Evolutionary conservation across 2,329 filamentous ascomycete genomes (phyloP).

Genomic region (Nemania serpens): DNA sequence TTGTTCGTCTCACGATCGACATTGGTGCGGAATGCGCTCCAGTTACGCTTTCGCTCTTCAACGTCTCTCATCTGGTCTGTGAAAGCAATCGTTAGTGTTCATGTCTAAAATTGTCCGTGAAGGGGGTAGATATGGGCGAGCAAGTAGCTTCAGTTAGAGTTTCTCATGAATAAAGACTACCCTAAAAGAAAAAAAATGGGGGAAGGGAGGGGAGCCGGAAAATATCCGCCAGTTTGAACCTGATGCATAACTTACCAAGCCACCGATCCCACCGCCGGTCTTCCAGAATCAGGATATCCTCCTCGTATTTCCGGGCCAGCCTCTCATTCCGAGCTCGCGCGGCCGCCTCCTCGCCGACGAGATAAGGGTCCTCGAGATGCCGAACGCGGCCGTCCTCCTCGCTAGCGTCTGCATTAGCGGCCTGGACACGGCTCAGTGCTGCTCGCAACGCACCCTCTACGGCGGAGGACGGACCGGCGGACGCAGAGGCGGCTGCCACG

Average conservation of each 20-base stretch:
- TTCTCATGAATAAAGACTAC: too few species aligned
- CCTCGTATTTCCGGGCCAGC: constrained; percentile 59
- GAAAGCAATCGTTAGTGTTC: not conserved
- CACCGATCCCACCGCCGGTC: constrained; percentile 66
- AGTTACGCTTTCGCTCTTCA: constrained; percentile 57
- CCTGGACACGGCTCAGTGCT: constrained; percentile 34
- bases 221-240: not conserved
- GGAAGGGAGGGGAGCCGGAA: not conserved
- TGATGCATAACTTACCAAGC: constrained; percentile 51
- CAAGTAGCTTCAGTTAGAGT: not conserved
- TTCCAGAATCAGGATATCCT: constrained; percentile 60
- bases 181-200: not conserved
- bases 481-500: constrained; percentile 49
- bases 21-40: constrained; percentile 46
- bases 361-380: constrained; percentile 68
- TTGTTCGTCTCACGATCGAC: constrained; percentile 39
- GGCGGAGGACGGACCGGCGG: constrained; percentile 22
- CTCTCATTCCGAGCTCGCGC: constrained; percentile 60
- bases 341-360: constrained; percentile 70
- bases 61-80: constrained; percentile 56
- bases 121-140: not conserved
- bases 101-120: not conserved
- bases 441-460: constrained; percentile 36
- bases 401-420: constrained; percentile 26
- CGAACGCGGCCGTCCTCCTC: constrained; percentile 42